Base-by-base conservation (phyloP, 164 flowering plant genomes). In the Warburgia ugandensis region DNA sequence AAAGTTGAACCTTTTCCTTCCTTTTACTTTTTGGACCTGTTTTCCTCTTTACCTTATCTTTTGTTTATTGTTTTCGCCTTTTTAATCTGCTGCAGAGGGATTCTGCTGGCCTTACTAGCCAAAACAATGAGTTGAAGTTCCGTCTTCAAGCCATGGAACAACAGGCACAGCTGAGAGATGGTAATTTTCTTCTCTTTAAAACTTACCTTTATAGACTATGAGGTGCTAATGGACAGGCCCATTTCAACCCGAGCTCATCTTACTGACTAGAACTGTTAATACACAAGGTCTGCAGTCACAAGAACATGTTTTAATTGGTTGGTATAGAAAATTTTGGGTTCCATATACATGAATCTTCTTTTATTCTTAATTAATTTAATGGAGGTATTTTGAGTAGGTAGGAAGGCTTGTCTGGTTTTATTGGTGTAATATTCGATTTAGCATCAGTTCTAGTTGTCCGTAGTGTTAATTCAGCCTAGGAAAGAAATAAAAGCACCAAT, bases 71-170 rank as follows among this genome's bases (percentile, higher is more conserved):
- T 32, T 12, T 49, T 32, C 21, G 6, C 6, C 37, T 16, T 45
- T 42, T 14, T 37, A 32, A 29, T 50, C 30, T 0, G 41, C 36
- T 46, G 40, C 64, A 79, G 85, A 77, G 78, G 50, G 81, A 79
- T 54, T 68, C 85, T 26, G 52, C 72, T 32, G 80, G 73, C 28
- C 71, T 79, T 38, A 68, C 73, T 10, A 66, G 62, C 55, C 76
- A 77, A 49, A 79, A 79, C 68, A 77, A 69, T 57, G 85, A 79
- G 54, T 54, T 79, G 37, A 79, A 77, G 55, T 67, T 79, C 58
- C 81, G 81, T 35, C 70, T 79, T 52, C 81, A 79, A 62, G 76
- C 85, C 36, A 68, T 79, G 80, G 81, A 79, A 52, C 80, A 74
- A 43, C 81, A 79, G 56, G 85, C 80, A 28, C 77, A 79, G 30